Evolutionary conservation across 768 basidiomycete genomes (phyloP), one percentile per base, ranked within the genome.

Genomic region (Gautieria morchelliformis): DNA sequence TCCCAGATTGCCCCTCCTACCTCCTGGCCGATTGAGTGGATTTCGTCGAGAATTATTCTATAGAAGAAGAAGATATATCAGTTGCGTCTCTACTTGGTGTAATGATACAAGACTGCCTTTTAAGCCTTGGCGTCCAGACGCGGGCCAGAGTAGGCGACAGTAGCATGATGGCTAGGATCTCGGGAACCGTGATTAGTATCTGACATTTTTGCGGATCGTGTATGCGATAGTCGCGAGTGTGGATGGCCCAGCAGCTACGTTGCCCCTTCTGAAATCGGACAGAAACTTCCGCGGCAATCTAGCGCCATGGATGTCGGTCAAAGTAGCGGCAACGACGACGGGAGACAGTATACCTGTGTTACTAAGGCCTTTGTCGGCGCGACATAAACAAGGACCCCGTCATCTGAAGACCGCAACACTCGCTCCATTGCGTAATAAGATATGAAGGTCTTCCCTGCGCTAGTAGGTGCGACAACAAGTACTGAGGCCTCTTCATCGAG

Each of bases 381-480:
- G 44, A 88, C 77, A 64, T 88, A 88, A 19, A 88, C 80, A 37
- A 88, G 64, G 42, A 88, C 74, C 0, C 82, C 84, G 44, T 86
- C 78, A 63, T 88, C 81, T 0, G 83, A 83, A 41, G 71, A 72
- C 55, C 81, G 71, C 2, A 88, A 69, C 14, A 85, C 71, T 60
- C 78, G 78, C 65, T 86, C 84, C 85, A 88, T 87, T 0, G 87
- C 85, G 61, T 87, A 87, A 66, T 76, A 88, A 2, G 83, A 84
- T 44, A 88, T 85, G 63, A 88, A 88, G 0, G 86, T 87, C 67
- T 88, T 88, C 30, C 85, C 84, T 0, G 84, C 84, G 66, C 82
- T 83, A 1, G 83, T 85, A 0, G 84, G 84, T 3, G 83, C 83
- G 52, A 86, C 82, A 17, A 84, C 84, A 2, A 88, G 76, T 12